phyloP scores from a whole-genome alignment of 2,329 filamentous ascomycete species.

The Alternaria brassicae region DNA sequence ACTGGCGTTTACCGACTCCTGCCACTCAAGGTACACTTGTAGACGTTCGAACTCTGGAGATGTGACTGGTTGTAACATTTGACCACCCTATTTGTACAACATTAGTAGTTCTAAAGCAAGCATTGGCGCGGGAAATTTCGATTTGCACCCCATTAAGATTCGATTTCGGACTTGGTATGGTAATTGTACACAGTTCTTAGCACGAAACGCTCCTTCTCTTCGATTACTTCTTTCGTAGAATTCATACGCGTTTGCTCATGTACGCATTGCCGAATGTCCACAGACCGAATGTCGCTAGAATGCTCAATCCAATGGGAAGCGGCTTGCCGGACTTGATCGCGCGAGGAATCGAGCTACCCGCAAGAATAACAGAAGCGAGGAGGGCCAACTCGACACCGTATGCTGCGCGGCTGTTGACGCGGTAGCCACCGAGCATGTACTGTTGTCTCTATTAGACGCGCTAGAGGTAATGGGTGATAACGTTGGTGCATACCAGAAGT shows the following conservation, averaged over 20 bases:
- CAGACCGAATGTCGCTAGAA: constrained; percentile 80
- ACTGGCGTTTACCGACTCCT: not conserved
- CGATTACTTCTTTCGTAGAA: not conserved
- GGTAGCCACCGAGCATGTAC: constrained; percentile 81
- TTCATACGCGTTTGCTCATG: constrained; percentile 14
- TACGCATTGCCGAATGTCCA: constrained; percentile 79
- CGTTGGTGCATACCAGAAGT: constrained; percentile 57
- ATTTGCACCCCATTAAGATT: not conserved
- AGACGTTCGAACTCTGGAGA: not conserved
- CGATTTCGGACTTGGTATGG: not conserved
- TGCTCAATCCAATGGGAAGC: constrained; percentile 78
- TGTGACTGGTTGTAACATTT: not conserved
- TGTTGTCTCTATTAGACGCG: constrained; percentile 25
- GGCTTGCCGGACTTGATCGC: constrained; percentile 86
- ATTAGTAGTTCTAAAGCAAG: not conserved
- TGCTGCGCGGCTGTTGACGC: constrained; percentile 74
- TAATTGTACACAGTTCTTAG: not conserved
- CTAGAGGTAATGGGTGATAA: not conserved
- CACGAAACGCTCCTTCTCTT: not conserved
- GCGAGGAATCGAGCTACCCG: constrained; percentile 82
- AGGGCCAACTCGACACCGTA: constrained; percentile 92
- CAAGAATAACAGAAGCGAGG: constrained; percentile 84
- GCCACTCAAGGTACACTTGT: not conserved
- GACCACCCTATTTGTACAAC: not conserved
- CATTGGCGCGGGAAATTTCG: not conserved